Conservation (phyloP, 169 alveolate species). For the Eimeria falciformis region DNA sequence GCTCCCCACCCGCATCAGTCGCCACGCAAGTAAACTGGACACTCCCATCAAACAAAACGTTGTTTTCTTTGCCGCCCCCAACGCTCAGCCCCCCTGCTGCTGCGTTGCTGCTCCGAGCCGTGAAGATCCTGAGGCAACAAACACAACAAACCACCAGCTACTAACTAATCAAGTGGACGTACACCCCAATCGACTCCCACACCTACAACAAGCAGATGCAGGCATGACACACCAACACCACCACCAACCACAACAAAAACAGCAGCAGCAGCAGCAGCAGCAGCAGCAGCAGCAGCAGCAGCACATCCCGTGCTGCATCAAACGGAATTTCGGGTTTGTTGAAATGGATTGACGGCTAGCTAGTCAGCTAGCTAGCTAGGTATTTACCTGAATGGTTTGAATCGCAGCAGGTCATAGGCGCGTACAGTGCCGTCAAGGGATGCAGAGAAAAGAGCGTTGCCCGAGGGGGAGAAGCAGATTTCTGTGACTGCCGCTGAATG, state of each 20-base stretch:
- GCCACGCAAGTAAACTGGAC: slow-evolving; percentile 96
- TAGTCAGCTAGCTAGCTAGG: no score
- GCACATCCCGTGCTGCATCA: background rate
- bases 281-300: background rate
- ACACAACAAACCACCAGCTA: no score
- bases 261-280: background rate
- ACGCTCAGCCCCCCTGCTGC: background rate
- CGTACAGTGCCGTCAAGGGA: slow-evolving; percentile 98
- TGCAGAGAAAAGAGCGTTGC: slow-evolving; percentile 95
- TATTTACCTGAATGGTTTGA: slow-evolving; percentile 72
- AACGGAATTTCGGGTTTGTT: no score
- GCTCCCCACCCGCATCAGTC: slow-evolving; percentile 95
- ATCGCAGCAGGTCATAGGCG: slow-evolving; percentile 97
- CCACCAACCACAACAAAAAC: background rate
- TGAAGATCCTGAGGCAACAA: slow-evolving; percentile 14
- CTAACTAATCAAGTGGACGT: no score
- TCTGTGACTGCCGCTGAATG: slow-evolving; percentile 96
- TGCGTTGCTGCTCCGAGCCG: background rate
- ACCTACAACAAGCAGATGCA: background rate
- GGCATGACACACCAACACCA: background rate
- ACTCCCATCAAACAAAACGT: slow-evolving; percentile 79
- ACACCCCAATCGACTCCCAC: no score
- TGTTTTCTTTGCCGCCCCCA: background rate
- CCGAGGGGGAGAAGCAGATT: slow-evolving; percentile 93
- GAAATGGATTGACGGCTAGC: no score